phyloP scores from a whole-genome alignment of 129 eudicot species.

The Flaveria robusta region DNA sequence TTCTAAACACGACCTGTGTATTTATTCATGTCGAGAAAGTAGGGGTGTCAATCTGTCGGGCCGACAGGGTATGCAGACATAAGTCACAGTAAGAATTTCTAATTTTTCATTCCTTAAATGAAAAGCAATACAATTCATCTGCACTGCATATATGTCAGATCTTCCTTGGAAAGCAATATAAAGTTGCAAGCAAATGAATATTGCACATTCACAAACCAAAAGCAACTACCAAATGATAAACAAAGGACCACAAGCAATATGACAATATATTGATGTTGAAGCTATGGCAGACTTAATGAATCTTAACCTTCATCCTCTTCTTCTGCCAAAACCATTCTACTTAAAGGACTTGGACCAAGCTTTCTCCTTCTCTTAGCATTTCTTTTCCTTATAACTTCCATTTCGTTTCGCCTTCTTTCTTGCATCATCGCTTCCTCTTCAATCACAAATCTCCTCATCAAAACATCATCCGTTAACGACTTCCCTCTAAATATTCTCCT shows the following conservation, averaged over 20 bases:
- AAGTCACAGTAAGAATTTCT: not conserved
- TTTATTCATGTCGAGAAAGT: not conserved
- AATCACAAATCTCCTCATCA: conserved; percentile 87
- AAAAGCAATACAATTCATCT: conserved; percentile 2
- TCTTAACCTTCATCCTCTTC: conserved; percentile 44
- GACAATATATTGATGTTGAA: conserved; percentile 13
- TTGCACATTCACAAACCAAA: conserved; percentile 32
- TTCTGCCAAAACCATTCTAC: conserved; percentile 86
- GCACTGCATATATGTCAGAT: not conserved
- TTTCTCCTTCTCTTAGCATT: conserved; percentile 72
- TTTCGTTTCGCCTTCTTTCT: conserved; percentile 76
- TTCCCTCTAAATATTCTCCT: conserved; percentile 83
- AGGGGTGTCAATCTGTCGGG: no score
- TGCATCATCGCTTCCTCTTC: conserved; percentile 99
- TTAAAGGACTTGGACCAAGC: conserved; percentile 91
- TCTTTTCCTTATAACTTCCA: conserved; percentile 90
- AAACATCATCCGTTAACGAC: conserved; percentile 78
- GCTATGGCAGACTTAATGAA: not conserved
- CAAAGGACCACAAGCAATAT: conserved; percentile 12
- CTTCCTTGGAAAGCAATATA: conserved; percentile 24
- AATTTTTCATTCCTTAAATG: conserved; percentile 3
- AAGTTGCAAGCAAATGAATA: conserved; percentile 32
- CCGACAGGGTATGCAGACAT: no score
- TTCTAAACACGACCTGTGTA: not conserved
- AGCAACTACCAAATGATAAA: conserved; percentile 10